Evolutionary conservation across 768 basidiomycete species (phyloP), one percentile per base, ranked within the genome.

Genomic region (Nidularia pulvinata): DNA sequence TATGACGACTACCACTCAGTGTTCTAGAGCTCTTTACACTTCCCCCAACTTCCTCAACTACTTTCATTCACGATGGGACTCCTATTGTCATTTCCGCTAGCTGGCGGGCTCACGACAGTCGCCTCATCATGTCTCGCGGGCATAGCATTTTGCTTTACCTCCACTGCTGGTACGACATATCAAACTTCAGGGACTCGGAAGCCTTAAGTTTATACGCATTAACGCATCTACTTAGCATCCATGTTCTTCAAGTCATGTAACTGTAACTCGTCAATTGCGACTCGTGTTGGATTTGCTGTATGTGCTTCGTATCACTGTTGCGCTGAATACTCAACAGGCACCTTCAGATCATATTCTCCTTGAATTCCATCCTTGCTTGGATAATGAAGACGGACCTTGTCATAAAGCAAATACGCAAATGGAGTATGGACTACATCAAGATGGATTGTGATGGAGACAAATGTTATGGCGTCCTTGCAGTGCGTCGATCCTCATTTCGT

Each of bases 241-340:
- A 94, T 96, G 84, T 93, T 97, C 75, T 95, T 88, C 82, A 98
- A 97, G 78, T 94, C 91, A 33, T 99, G 96, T 72, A 98, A 98
- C 67, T 99, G 97, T 75, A 98, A 98, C 67, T 96, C 94, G 7
- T 96, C 94, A 0, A 98, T 99, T 61, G 97, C 97, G 0, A 98
- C 95, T 44, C 88, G 95, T 64, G 88, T 98, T 53, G 95, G 95
- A 34, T 97, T 95, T 70, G 94, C 93, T 13, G 94, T 93, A 66
- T 55, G 89, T 43, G 11, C 47, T 11, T n/a, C n/a, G n/a, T n/a
- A n/a, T n/a, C n/a, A n/a, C n/a, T n/a, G n/a, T n/a, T n/a, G n/a
- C n/a, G n/a, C n/a, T n/a, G n/a, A n/a, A n/a, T n/a, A n/a, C n/a
- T n/a, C n/a, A n/a, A n/a, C n/a, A n/a, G n/a, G n/a, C n/a, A n/a